Evolutionary conservation across 352 stramenopile genomes (phyloP).

Genomic region (Phytophthora quininea): DNA sequence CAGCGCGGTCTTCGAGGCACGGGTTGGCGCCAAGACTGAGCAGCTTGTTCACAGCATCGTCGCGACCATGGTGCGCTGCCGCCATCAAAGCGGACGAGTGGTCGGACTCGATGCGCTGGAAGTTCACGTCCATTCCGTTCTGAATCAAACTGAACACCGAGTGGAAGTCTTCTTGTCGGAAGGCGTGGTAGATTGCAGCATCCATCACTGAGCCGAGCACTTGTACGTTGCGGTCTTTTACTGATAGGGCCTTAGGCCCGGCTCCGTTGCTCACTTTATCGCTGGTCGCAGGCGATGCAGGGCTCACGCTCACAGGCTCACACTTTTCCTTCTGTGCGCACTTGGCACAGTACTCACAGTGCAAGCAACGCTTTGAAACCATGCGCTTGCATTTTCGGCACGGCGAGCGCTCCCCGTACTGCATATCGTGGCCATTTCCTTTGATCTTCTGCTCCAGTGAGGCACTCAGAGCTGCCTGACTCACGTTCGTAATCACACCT

Average conservation of each 20-base stretch:
- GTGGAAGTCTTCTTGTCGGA: constrained; percentile 80
- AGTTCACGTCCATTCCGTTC: constrained; percentile 89
- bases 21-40: constrained; percentile 72
- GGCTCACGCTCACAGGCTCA: constrained; percentile 37
- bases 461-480: constrained; percentile 63
- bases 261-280: constrained; percentile 15
- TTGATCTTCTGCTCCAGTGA: constrained; percentile 79
- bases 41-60: constrained; percentile 72
- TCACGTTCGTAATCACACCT: constrained; percentile 82
- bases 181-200: constrained; percentile 81
- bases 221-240: constrained; percentile 75
- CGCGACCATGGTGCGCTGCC: constrained; percentile 77
- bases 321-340: constrained; percentile 76
- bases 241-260: constrained; percentile 50
- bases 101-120: constrained; percentile 82
- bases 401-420: constrained; percentile 67
- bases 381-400: constrained; percentile 78
- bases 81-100: constrained; percentile 79
- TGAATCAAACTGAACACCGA: constrained; percentile 79
- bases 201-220: constrained; percentile 87
- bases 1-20: constrained; percentile 52
- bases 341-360: constrained; percentile 74
- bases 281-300: constrained; percentile 10
- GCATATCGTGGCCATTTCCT: constrained; percentile 71
- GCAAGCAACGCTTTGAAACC: constrained; percentile 74